Percentiles rank a stretch among this genome's conserved stretches.
phyloP scores from a whole-genome alignment of 2,329 filamentous ascomycete genomes.

The Dactylellina drechsleri region DNA sequence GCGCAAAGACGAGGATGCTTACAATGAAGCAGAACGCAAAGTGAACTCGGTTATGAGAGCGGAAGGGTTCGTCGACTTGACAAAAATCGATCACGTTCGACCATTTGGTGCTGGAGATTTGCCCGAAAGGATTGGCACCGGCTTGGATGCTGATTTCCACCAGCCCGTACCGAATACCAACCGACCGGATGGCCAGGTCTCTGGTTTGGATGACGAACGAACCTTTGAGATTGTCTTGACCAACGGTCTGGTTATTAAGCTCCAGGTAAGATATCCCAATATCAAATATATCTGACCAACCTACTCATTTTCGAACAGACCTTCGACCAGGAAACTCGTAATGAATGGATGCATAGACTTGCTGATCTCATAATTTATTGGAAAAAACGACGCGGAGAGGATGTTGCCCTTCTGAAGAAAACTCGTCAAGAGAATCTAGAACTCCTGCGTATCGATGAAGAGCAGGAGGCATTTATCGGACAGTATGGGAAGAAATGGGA shows the following conservation, averaged over 20 bases:
- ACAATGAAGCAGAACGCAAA: constrained; percentile 70
- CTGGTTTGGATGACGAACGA: constrained; percentile 68
- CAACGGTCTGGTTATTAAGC: constrained; percentile 71
- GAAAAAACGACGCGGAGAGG: constrained; percentile 68
- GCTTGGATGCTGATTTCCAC: constrained; percentile 53
- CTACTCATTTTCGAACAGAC: constrained; percentile 59
- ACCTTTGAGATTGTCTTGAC: constrained; percentile 72
- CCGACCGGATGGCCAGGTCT: constrained; percentile 67
- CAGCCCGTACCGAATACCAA: constrained; percentile 61
- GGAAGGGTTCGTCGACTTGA: constrained; percentile 74
- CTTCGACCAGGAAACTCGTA: constrained; percentile 68
- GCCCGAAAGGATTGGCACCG: constrained; percentile 39
- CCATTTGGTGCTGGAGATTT: constrained; percentile 61
- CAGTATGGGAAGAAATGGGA: constrained; percentile 76
- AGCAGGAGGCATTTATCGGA: constrained; percentile 72
- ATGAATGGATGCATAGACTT: constrained; percentile 72
- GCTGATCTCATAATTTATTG: constrained; percentile 71
- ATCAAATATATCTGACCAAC: neutral
- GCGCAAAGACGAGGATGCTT: constrained; percentile 69
- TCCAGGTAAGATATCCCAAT: constrained; percentile 64
- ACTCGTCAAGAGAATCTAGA: constrained; percentile 70
- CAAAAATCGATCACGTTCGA: constrained; percentile 69
- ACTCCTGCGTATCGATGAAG: constrained; percentile 72
- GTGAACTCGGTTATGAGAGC: constrained; percentile 69
- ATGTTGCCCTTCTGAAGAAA: constrained; percentile 69